These are phyloP conservation scores for Alternaria brassicicola DNA, from an alignment of 2,329 filamentous ascomycete species.

Conservation along the genomic window DNA sequence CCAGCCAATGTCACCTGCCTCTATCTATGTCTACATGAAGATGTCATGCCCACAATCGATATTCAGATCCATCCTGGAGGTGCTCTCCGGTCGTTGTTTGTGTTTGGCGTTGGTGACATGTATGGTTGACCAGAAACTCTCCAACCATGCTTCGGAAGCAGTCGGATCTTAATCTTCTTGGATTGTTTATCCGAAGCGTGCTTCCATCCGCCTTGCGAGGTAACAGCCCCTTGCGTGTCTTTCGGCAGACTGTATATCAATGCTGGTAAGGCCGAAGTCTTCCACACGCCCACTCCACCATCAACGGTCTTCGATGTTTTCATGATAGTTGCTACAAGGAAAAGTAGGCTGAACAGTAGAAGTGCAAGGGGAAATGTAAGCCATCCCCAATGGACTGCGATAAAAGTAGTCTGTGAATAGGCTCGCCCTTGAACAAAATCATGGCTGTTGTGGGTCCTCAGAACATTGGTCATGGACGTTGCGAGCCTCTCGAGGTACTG, in stretches of 20 bases:
- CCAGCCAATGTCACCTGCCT: not conserved
- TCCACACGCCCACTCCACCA: constrained; percentile 28
- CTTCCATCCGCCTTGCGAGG: not conserved
- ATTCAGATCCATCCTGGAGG: not conserved
- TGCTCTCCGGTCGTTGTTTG: not conserved
- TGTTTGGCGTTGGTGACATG: not conserved
- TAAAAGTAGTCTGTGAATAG: constrained; percentile 15
- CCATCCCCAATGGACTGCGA: constrained; percentile 34
- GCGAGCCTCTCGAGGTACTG: constrained; percentile 27
- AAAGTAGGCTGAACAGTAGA: constrained; percentile 25
- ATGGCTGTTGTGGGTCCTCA: constrained; percentile 22
- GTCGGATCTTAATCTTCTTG: constrained; percentile 9
- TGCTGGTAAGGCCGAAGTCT: constrained; percentile 34
- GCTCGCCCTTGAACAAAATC: constrained; percentile 14
- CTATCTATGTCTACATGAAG: not conserved
- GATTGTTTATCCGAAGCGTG: not conserved
- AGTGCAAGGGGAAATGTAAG: constrained; percentile 31
- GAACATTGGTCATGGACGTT: constrained; percentile 22
- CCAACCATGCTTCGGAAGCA: constrained; percentile 26
- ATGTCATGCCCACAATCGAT: not conserved
- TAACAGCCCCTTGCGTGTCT: not conserved
- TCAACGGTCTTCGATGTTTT: not conserved
- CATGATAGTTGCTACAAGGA: constrained; percentile 28
- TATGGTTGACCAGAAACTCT: constrained; percentile 26
- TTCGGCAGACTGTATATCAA: constrained; percentile 30